Base-by-base conservation (phyloP, 192 early-diverging fungal species). In the Entomortierella chlamydospora region DNA sequence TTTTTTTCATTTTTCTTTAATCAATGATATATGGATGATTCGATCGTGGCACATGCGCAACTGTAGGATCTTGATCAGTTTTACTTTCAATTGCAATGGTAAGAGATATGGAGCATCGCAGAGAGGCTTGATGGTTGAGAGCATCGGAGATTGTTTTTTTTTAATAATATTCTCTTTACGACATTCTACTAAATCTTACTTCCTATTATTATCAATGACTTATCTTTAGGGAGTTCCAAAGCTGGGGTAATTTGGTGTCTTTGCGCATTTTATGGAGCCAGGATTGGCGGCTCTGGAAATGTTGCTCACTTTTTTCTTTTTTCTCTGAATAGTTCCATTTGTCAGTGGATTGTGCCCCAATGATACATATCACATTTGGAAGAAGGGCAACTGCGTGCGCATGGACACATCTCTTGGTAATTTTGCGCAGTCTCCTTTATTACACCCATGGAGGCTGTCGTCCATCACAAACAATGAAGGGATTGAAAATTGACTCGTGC, bases 351-450 rank as follows among this genome's bases (percentile, higher is more conserved):
- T 79, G 4, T 79, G 76, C 56, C 76, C 76, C 33, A 79, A 79
- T 26, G 76, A 79, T 25, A 79, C 76, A 18, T 79, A 79, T 65
- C 76, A 79, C 41, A 79, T 79, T 49, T 79, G 76, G 76, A 79
- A 79, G 63, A 79, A 70, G 43, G 76, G 76, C 61, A 79, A 79
- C 41, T 61, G 68, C n/a, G 76, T 79, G 18, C 68, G 76, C 52
- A 79, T 79, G 76, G 76, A 79, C 50, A 79, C 76, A 5, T 79
- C 76, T 15, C 68, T 79, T 15, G 74, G 74, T 70, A 78, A 60
- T 12, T 47, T 47, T 41, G 7, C 39, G n/a, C n/a, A n/a, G n/a
- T n/a, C n/a, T n/a, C n/a, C n/a, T n/a, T n/a, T n/a, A n/a, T n/a
- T n/a, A n/a, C n/a, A n/a, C n/a, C n/a, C n/a, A n/a, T n/a, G n/a